Percentiles rank a stretch among this genome's conserved stretches.
Conservation (phyloP, 331 rosid species). For the Telfairia occidentalis region DNA sequence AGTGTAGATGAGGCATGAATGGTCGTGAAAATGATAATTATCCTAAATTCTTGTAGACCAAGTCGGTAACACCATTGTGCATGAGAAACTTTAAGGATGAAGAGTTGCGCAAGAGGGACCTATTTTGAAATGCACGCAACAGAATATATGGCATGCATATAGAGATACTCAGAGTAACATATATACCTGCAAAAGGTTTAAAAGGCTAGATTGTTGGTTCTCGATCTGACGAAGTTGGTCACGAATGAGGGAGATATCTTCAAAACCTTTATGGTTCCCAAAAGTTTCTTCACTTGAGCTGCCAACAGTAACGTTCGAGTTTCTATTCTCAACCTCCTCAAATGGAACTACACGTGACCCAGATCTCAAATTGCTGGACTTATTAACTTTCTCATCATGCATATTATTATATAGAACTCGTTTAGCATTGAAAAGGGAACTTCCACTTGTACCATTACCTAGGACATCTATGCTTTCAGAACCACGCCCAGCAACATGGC, state of each 20-base stretch:
- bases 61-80: not conserved
- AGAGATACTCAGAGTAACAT: not conserved
- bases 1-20: not conserved
- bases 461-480: conserved; percentile 23
- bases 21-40: not conserved
- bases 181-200: conserved; percentile 78
- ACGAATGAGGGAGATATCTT: conserved; percentile 67
- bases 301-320: conserved; percentile 22
- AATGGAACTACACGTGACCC: conserved; percentile 68
- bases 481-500: conserved; percentile 26
- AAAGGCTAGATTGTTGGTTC: conserved; percentile 78
- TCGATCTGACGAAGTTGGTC: conserved; percentile 91
- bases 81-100: not conserved
- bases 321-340: conserved; percentile 31
- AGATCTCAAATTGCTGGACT: conserved; percentile 38
- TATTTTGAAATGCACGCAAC: not conserved
- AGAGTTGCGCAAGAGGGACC: not conserved
- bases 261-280: conserved; percentile 64
- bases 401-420: conserved; percentile 33
- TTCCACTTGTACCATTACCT: conserved; percentile 18
- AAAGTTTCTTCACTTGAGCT: conserved; percentile 33
- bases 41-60: not conserved
- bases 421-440: conserved; percentile 32
- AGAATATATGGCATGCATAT: not conserved
- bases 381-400: conserved; percentile 43